Conservation (phyloP, 305 asterid genomes). For the Solanum aculeatissimum region DNA sequence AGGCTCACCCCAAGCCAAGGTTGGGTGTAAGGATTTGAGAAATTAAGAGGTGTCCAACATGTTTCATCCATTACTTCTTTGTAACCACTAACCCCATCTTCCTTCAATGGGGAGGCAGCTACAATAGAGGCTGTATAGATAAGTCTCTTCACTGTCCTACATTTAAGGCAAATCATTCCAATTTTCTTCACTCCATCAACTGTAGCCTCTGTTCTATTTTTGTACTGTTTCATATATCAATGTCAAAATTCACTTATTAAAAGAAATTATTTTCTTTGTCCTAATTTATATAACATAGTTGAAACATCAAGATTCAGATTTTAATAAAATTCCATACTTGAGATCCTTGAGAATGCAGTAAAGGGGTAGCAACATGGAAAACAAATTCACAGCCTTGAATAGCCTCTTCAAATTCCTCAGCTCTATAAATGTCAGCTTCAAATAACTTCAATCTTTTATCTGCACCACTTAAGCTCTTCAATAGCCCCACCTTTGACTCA, state of each 20-base stretch:
- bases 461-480: constrained; percentile 20
- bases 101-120: constrained; percentile 34
- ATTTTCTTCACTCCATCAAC: constrained; percentile 32
- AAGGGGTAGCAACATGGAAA: constrained; percentile 38
- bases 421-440: constrained; percentile 32
- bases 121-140: constrained; percentile 38
- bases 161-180: constrained; percentile 18
- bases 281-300: too few species aligned
- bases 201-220: constrained; percentile 35
- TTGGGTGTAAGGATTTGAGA: constrained; percentile 5
- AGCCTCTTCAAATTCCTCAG: constrained; percentile 22
- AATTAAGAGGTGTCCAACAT: constrained; percentile 38
- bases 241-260: neutral
- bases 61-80: constrained; percentile 37
- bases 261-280: too few species aligned
- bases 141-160: constrained; percentile 26
- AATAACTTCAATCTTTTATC: constrained; percentile 17
- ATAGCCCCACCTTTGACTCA: constrained; percentile 16
- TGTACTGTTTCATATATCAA: constrained; percentile 17
- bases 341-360: constrained; percentile 12
- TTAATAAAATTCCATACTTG: neutral
- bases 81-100: constrained; percentile 21
- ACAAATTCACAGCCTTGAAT: constrained; percentile 29
- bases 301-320: too few species aligned
- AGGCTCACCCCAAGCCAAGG: constrained; percentile 6